Evolutionary conservation across 2,329 filamentous ascomycete species (phyloP).

Genomic region (Colletotrichum falcatum): DNA sequence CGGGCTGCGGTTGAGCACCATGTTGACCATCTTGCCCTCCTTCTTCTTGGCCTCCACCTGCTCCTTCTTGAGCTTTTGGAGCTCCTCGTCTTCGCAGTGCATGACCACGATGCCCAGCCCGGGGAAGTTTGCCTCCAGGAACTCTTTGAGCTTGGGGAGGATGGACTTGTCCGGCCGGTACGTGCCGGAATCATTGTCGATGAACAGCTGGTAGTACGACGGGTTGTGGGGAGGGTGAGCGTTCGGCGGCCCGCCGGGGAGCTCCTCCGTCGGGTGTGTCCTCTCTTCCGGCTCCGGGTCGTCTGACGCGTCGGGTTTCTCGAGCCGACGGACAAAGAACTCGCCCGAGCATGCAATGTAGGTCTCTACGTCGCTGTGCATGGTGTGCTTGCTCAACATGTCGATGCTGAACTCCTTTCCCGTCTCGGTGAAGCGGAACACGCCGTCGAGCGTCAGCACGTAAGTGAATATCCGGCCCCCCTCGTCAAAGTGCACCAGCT

Average conservation of each 20-base stretch:
- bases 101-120: slow-evolving; percentile 80
- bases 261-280: slow-evolving; percentile 64
- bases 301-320: slow-evolving; percentile 59
- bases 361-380: slow-evolving; percentile 92
- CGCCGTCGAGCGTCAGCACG: slow-evolving; percentile 86
- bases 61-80: slow-evolving; percentile 79
- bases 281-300: slow-evolving; percentile 57
- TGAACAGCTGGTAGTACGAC: slow-evolving; percentile 83
- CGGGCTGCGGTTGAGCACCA: slow-evolving; percentile 69
- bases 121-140: slow-evolving; percentile 79
- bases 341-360: slow-evolving; percentile 95
- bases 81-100: slow-evolving; percentile 82
- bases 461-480: slow-evolving; percentile 93
- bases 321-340: slow-evolving; percentile 84
- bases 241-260: slow-evolving; percentile 60
- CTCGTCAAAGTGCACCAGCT: slow-evolving; percentile 87
- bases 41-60: slow-evolving; percentile 81
- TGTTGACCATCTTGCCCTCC: slow-evolving; percentile 62
- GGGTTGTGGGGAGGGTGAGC: slow-evolving; percentile 59
- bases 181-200: slow-evolving; percentile 95
- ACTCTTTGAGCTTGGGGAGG: slow-evolving; percentile 77
- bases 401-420: slow-evolving; percentile 97
- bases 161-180: slow-evolving; percentile 87
- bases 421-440: slow-evolving; percentile 93
- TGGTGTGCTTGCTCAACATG: slow-evolving; percentile 92